Percentiles rank a stretch among this genome's conserved stretches.
Conservation (phyloP, 2,329 filamentous ascomycete species). For the Xylariaceae sp. region DNA sequence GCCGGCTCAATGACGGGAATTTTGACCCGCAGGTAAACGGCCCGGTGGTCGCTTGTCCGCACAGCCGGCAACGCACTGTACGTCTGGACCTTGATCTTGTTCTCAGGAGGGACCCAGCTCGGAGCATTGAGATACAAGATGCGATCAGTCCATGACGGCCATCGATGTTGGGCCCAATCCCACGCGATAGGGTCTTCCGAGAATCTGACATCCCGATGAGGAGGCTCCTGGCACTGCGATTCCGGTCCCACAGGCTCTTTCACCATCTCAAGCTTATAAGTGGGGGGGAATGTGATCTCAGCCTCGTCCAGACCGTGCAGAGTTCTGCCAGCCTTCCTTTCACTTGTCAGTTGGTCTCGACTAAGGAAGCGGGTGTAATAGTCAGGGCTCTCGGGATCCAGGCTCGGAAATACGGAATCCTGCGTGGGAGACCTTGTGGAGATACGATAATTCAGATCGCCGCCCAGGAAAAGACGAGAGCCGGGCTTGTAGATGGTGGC, state of each 20-base stretch:
- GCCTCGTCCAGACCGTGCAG: constrained; percentile 77
- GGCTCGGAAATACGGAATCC: constrained; percentile 60
- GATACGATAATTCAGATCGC: constrained; percentile 94
- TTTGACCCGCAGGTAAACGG: constrained; percentile 68
- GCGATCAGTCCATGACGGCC: constrained; percentile 91
- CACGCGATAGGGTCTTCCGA: constrained; percentile 46
- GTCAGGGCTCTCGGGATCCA: constrained; percentile 48
- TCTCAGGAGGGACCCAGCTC: constrained; percentile 39
- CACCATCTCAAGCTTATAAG: constrained; percentile 72
- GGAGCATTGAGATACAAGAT: constrained; percentile 71
- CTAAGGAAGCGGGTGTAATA: constrained; percentile 66
- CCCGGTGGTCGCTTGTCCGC: constrained; percentile 80
- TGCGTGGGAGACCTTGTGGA: constrained; percentile 60
- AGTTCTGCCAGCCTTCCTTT: constrained; percentile 64
- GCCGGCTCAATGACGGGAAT: constrained; percentile 56
- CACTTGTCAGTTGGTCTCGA: constrained; percentile 74
- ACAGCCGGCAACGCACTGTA: constrained; percentile 78
- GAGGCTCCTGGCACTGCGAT: background rate
- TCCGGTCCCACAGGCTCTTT: constrained; percentile 18
- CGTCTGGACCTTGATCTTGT: constrained; percentile 48
- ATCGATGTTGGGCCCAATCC: constrained; percentile 76
- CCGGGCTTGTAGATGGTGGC: constrained; percentile 70
- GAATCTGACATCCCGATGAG: constrained; percentile 12
- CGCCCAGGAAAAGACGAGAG: constrained; percentile 78
- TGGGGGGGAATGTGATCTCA: constrained; percentile 76